Evolutionary conservation across 2,329 filamentous ascomycete genomes (phyloP).

Genomic region (Fusarium dimerum): DNA sequence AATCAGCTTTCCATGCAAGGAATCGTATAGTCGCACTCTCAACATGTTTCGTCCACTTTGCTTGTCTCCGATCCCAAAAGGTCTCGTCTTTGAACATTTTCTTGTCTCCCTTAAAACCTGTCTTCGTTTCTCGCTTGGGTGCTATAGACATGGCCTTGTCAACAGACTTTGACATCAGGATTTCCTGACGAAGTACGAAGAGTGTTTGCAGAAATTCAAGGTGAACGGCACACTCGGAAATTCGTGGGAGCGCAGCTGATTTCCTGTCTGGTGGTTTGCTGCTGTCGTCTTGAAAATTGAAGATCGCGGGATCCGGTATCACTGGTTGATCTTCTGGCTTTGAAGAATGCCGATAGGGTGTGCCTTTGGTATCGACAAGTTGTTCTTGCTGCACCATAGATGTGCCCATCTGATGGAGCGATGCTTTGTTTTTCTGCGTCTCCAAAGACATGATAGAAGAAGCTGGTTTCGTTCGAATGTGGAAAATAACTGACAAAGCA

Average conservation of each 20-base stretch:
- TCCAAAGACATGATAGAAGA: conserved; percentile 13
- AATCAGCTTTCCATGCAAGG: conserved; percentile 20
- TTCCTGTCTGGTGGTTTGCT: not conserved
- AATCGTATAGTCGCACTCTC: conserved; percentile 31
- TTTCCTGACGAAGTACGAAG: conserved; percentile 47
- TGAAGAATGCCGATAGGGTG: conserved; percentile 2
- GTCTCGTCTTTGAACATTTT: conserved; percentile 23
- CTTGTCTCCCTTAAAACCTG: conserved; percentile 12
- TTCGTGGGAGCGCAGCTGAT: not conserved
- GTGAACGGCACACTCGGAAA: conserved; percentile 40
- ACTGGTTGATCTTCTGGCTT: not conserved
- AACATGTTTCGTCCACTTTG: conserved; percentile 29
- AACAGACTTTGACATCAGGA: conserved; percentile 21
- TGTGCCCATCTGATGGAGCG: conserved; percentile 8
- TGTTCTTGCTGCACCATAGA: conserved; percentile 2
- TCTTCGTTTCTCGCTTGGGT: conserved; percentile 15
- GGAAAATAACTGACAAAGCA: no score
- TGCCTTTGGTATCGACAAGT: conserved; percentile 1
- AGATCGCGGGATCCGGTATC: conserved; percentile 3
- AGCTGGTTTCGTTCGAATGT: not conserved
- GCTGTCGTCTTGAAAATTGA: not conserved
- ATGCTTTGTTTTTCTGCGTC: conserved; percentile 1
- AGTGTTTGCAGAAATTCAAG: conserved; percentile 62
- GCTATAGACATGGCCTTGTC: conserved; percentile 19
- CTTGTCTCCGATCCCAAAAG: conserved; percentile 18